Percentiles rank a stretch among this genome's conserved stretches.
These are phyloP conservation scores for Podaxis sp. DNA, from an alignment of 768 basidiomycete species.

Conservation along the genomic window DNA sequence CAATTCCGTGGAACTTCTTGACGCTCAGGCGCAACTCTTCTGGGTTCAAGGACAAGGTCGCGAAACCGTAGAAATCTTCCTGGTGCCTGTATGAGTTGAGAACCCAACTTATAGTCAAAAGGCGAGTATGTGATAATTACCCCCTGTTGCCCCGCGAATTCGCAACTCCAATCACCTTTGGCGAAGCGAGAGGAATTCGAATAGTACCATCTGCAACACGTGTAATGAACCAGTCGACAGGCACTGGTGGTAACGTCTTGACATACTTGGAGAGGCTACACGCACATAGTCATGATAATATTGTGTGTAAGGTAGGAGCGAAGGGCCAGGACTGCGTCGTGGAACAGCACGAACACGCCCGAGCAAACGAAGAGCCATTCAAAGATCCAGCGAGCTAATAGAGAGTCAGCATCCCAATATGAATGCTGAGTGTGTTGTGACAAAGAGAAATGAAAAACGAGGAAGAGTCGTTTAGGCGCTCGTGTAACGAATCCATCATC, in stretches of 20 bases:
- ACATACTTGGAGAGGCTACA: slow-evolving; percentile 37
- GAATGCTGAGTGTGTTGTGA: background rate
- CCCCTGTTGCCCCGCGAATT: slow-evolving; percentile 74
- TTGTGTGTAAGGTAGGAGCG: background rate
- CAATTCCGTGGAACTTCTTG: slow-evolving; percentile 56
- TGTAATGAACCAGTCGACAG: slow-evolving; percentile 9
- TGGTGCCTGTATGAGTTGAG: slow-evolving; percentile 60
- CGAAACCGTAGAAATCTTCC: slow-evolving; percentile 83
- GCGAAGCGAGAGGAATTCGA: slow-evolving; percentile 70
- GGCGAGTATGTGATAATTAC: slow-evolving; percentile 31
- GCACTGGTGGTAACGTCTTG: background rate
- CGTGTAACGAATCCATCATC: background rate
- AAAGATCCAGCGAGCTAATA: slow-evolving; percentile 5
- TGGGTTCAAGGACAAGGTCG: slow-evolving; percentile 72
- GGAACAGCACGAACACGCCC: slow-evolving; percentile 10
- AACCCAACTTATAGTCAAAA: background rate
- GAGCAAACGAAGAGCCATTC: slow-evolving; percentile 24
- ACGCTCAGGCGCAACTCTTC: slow-evolving; percentile 68
- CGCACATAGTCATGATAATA: slow-evolving; percentile 77
- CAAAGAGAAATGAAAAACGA: background rate
- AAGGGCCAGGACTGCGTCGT: background rate
- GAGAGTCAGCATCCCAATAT: slow-evolving; percentile 9
- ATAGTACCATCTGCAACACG: slow-evolving; percentile 52
- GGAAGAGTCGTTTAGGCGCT: background rate
- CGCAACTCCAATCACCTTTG: slow-evolving; percentile 75